Conservation (phyloP, 371 early-diverging fungal species). For the Umbelopsis sp. region DNA sequence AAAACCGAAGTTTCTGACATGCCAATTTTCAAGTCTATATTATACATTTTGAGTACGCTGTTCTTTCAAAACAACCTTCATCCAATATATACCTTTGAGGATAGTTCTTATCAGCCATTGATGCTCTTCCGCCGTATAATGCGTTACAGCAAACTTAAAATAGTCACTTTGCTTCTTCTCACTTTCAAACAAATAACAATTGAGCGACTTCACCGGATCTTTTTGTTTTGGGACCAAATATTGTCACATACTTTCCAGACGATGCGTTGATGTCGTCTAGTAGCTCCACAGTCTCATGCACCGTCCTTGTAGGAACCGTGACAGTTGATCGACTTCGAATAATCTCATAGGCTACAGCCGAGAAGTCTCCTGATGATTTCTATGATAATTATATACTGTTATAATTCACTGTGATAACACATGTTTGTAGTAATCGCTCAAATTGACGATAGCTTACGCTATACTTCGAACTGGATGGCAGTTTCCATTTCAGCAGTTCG, state of each 20-base stretch:
- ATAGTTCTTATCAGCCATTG: slow-evolving; percentile 79
- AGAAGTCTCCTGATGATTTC: slow-evolving; percentile 54
- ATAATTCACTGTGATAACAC: too few species aligned
- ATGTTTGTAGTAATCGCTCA: too few species aligned
- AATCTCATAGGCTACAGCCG: slow-evolving; percentile 50
- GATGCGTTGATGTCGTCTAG: slow-evolving; percentile 42
- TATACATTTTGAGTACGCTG: not conserved
- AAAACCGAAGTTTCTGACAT: slow-evolving; percentile 72
- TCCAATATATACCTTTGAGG: slow-evolving; percentile 54
- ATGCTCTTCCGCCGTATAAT: slow-evolving; percentile 69
- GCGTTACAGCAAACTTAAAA: slow-evolving; percentile 54
- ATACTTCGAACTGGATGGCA: slow-evolving; percentile 44
- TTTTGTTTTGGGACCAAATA: not conserved
- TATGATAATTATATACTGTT: slow-evolving; percentile 1
- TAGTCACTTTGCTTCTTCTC: slow-evolving; percentile 39
- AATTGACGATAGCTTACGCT: slow-evolving; percentile 25
- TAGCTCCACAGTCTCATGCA: slow-evolving; percentile 50
- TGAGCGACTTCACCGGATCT: slow-evolving; percentile 1
- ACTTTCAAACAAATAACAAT: not conserved
- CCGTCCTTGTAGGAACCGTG: slow-evolving; percentile 38
- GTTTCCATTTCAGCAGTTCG: slow-evolving; percentile 62
- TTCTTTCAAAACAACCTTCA: not conserved
- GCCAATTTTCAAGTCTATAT: slow-evolving; percentile 68
- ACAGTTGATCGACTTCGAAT: slow-evolving; percentile 50
- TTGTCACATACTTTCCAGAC: slow-evolving; percentile 28